Conservation (phyloP, 768 basidiomycete species). For the Piloderma croceum region DNA sequence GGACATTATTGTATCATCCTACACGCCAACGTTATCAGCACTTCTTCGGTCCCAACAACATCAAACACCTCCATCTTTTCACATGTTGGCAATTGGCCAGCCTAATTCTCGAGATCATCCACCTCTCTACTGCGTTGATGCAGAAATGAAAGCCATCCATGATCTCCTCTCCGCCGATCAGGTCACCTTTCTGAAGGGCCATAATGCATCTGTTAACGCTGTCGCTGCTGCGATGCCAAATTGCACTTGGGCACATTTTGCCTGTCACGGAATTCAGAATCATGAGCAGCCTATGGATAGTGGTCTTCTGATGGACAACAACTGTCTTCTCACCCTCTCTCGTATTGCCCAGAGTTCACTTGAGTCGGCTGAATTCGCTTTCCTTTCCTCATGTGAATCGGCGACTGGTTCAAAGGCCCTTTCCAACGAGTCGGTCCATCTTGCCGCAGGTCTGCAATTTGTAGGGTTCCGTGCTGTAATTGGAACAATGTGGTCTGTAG, state of each 20-base stretch:
- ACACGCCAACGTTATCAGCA: slow-evolving; percentile 24
- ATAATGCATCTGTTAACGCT: slow-evolving; percentile 11
- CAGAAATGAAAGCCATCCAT: too few relatives aligned
- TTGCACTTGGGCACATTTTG: slow-evolving; percentile 18
- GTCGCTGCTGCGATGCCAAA: slow-evolving; percentile 9
- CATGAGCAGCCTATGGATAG: slow-evolving; percentile 14
- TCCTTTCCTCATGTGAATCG: slow-evolving; percentile 27
- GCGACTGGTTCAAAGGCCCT: slow-evolving; percentile 16
- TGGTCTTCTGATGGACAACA: slow-evolving; percentile 13
- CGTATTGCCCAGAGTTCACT: slow-evolving; percentile 17
- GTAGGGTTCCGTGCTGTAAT: slow-evolving; percentile 30
- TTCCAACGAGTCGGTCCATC: slow-evolving; percentile 29
- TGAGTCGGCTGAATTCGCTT: slow-evolving; percentile 29
- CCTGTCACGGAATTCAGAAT: slow-evolving; percentile 21
- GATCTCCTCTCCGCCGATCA: too few relatives aligned
- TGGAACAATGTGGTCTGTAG: slow-evolving; percentile 33
- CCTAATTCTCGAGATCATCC: too few relatives aligned
- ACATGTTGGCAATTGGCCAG: too few relatives aligned
- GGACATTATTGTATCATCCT: slow-evolving; percentile 25
- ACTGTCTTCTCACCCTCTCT: slow-evolving; percentile 14
- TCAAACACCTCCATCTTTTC: too few relatives aligned
- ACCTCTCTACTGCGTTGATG: too few relatives aligned
- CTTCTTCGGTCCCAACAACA: slow-evolving; percentile 21
- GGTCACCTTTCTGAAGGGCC: too few relatives aligned
- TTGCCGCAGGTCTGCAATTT: slow-evolving; percentile 32